Conservation (phyloP, 2,329 filamentous ascomycete species). For the Botrytis elliptica region DNA sequence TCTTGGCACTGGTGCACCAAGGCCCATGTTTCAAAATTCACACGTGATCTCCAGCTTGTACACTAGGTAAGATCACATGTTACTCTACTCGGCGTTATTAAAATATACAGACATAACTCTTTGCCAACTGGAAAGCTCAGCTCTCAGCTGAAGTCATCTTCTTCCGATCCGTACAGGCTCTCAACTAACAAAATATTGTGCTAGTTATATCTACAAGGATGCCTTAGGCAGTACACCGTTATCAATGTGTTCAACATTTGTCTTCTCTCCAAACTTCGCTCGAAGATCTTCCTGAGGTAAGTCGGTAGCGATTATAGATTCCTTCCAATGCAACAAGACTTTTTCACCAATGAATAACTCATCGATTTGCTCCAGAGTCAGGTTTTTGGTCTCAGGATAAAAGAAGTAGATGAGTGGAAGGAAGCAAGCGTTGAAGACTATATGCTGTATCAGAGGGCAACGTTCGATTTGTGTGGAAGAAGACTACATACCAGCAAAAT, state of each 20-base stretch:
- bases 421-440: conserved; percentile 25
- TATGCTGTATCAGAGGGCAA: neutral
- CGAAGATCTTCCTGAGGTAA: neutral
- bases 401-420: conserved; percentile 46
- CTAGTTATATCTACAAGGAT: neutral
- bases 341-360: neutral
- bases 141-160: too few relatives aligned
- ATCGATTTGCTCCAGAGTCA: conserved; percentile 53
- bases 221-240: neutral
- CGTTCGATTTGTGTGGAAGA: neutral
- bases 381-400: conserved; percentile 53
- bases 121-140: too few relatives aligned
- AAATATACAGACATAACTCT: too few relatives aligned
- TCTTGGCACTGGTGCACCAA: too few relatives aligned
- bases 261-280: neutral
- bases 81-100: too few relatives aligned
- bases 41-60: too few relatives aligned
- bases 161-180: too few relatives aligned
- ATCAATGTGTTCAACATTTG: neutral
- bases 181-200: too few relatives aligned
- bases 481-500: conserved; percentile 30
- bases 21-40: too few relatives aligned
- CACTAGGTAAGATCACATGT: too few relatives aligned
- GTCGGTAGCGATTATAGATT: neutral
- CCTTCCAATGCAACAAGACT: neutral